Evolutionary conservation across 176 grass and related monocot species (phyloP).

Genomic region (Lolium rigidum): DNA sequence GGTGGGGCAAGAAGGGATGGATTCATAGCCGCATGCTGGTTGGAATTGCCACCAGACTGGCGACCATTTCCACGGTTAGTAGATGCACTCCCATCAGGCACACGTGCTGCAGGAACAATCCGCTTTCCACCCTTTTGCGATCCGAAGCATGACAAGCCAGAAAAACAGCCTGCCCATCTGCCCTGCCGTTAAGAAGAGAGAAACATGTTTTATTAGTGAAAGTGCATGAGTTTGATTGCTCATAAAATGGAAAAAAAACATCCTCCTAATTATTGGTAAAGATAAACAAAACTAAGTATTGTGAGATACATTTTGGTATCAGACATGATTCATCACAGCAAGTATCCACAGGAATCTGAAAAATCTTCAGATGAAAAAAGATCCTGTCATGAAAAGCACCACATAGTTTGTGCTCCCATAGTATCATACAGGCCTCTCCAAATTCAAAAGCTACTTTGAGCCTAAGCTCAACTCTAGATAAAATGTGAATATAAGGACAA

Average conservation of each 20-base stretch:
- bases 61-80: constrained; percentile 53
- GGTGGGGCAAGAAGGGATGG: constrained; percentile 84
- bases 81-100: constrained; percentile 59
- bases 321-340: constrained; percentile 11
- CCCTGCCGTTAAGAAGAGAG: constrained; percentile 52
- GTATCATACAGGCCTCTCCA: background rate
- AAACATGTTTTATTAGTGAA: no score
- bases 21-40: constrained; percentile 71
- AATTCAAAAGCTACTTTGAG: constrained; percentile 1
- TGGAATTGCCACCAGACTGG: constrained; percentile 65
- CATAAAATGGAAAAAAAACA: constrained; percentile 14
- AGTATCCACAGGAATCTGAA: background rate
- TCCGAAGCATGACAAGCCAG: no score
- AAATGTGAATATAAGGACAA: background rate
- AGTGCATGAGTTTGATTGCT: background rate
- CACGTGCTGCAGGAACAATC: constrained; percentile 84
- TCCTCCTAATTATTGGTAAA: no score
- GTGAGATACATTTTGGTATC: background rate
- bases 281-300: background rate
- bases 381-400: background rate
- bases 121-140: constrained; percentile 75
- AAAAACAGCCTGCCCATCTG: constrained; percentile 82
- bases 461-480: constrained; percentile 10
- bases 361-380: background rate
- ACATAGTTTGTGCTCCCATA: background rate